These are phyloP conservation scores for Metahyphopichia silvanorum DNA, from an alignment of 805 yeast genomes.

Conservation along the genomic window DNA sequence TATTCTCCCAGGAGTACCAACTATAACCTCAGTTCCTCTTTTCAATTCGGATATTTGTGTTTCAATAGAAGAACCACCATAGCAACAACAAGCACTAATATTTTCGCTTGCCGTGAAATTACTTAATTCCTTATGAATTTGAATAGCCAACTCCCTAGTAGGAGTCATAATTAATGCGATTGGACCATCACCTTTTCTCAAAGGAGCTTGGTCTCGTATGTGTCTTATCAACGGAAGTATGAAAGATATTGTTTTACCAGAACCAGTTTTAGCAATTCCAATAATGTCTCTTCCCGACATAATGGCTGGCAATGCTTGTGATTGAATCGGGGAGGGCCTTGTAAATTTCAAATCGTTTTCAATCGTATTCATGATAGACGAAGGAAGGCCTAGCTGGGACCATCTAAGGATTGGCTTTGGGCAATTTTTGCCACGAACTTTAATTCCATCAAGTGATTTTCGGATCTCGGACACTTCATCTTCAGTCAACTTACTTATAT, in stretches of 20 bases:
- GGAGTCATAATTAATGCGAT: constrained; percentile 81
- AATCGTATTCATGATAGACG: constrained; percentile 51
- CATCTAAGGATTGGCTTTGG: constrained; percentile 72
- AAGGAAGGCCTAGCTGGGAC: constrained; percentile 78
- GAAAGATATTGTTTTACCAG: constrained; percentile 92
- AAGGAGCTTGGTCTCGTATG: constrained; percentile 65
- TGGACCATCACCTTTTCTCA: constrained; percentile 60
- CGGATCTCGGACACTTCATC: constrained; percentile 59
- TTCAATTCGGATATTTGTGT: constrained; percentile 78
- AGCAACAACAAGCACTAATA: constrained; percentile 69
- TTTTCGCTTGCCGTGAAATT: constrained; percentile 52
- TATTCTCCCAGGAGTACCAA: constrained; percentile 94
- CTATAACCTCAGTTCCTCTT: constrained; percentile 73
- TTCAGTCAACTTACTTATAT: constrained; percentile 43
- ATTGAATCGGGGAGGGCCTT: constrained; percentile 82
- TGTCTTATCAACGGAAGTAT: constrained; percentile 82
- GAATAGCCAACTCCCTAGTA: constrained; percentile 87
- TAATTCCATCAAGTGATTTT: constrained; percentile 56
- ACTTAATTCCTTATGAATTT: constrained; percentile 66
- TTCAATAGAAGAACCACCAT: constrained; percentile 86
- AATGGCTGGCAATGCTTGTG: constrained; percentile 85
- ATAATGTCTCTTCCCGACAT: constrained; percentile 89
- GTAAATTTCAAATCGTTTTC: constrained; percentile 48
- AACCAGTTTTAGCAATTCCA: constrained; percentile 95
- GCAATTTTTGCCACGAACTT: constrained; percentile 54